Evolutionary conservation across 371 early-diverging fungal genomes (phyloP), one percentile per base, ranked within the genome.

Genomic region (Sporodiniella umbellata): DNA sequence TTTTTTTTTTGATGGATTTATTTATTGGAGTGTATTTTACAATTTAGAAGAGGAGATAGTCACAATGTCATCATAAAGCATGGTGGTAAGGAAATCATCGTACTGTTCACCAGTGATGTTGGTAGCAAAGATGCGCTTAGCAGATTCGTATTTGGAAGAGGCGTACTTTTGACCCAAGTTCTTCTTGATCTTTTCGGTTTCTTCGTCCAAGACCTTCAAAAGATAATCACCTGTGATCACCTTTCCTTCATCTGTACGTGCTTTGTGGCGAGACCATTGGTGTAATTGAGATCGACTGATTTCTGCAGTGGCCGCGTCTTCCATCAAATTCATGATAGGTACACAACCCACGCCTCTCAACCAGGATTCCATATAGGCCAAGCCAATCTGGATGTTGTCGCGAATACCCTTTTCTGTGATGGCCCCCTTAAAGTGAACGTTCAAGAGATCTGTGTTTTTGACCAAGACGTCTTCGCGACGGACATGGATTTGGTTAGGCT

Each of bases 301-400:
- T 78, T 98, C 98, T 30, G 96, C 96, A 0, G 98, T 98, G 23
- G 98, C 75, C 31, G 67, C 65, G 48, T 75, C 75, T 50, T 75
- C 75, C 70, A 75, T 75, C 18, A 58, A 51, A 48, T 53, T 39
- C 45, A 69, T 88, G 70, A 98, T 94, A 30, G 98, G 98, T 14
- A 98, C 96, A 67, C 96, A 96, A 14, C 98, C 98, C 40, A 78
- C 70, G 15, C 95, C 98, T 58, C 90, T 84, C 44, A 98, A 80
- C 98, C 98, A 98, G 37, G 94, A 84, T 70, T 93, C 95, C 87
- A 94, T 95, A 72, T 98, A 98, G 44, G 84, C 75, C 37, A 98
- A 79, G 24, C 91, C 92, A 42, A 96, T 90, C 26, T 88, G 85
- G 53, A 96, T 80, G 82, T 98, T 98, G 68, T 77, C 78, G 45